phyloP scores from a whole-genome alignment of 2,329 filamentous ascomycete genomes.

The Penicillium nordicum region DNA sequence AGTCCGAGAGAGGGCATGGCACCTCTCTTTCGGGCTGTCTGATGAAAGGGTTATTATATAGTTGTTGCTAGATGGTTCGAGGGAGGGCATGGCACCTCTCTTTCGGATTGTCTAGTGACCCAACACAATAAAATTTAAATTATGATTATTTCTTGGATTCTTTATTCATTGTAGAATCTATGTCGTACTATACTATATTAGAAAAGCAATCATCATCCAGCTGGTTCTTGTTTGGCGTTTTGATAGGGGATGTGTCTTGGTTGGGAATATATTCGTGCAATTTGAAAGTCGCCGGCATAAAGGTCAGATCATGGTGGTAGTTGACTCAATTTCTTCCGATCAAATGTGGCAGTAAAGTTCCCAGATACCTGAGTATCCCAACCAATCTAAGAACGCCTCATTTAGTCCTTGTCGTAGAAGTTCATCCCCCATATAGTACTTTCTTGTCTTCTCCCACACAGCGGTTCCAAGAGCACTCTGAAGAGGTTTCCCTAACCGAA shows the following conservation, averaged over 20 bases:
- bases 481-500: conserved; percentile 7
- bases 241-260: neutral
- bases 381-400: conserved; percentile 14
- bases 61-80: neutral
- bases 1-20: conserved; percentile 3
- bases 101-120: neutral
- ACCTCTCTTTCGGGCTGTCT: conserved; percentile 1
- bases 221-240: neutral
- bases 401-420: conserved; percentile 16
- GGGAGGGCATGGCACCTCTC: conserved; percentile 7
- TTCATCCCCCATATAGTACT: conserved; percentile 16
- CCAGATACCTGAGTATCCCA: conserved; percentile 12
- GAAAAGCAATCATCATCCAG: neutral
- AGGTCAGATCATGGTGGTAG: neutral
- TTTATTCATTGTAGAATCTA: neutral
- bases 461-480: conserved; percentile 2
- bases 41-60: neutral
- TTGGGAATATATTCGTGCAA: neutral
- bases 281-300: neutral
- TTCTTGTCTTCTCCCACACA: neutral
- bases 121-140: neutral
- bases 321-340: neutral
- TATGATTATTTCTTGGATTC: neutral
- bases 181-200: too few relatives aligned
- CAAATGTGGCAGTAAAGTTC: conserved; percentile 3